phyloP scores from a whole-genome alignment of 2,329 filamentous ascomycete genomes.

The Botrytis squamosa region DNA sequence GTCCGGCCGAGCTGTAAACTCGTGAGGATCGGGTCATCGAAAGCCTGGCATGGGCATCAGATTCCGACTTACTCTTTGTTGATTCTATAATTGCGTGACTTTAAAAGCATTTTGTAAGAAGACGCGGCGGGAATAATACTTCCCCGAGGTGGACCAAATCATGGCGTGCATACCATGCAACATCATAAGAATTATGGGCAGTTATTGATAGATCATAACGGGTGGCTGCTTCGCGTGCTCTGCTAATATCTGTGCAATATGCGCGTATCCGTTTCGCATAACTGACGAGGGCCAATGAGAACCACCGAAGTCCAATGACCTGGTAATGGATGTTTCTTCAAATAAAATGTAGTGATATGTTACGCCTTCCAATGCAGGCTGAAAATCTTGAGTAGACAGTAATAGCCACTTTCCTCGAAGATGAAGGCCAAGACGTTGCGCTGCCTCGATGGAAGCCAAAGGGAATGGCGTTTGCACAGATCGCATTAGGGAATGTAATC shows the following conservation, averaged over 20 bases:
- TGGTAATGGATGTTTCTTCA: slow-evolving; percentile 25
- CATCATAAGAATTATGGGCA: background rate
- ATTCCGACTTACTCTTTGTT: slow-evolving; percentile 3
- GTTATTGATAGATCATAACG: slow-evolving; percentile 11
- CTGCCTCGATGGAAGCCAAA: slow-evolving; percentile 8
- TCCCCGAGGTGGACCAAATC: slow-evolving; percentile 9
- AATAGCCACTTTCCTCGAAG: slow-evolving; percentile 3
- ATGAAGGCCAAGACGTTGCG: background rate
- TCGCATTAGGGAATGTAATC: slow-evolving; percentile 14
- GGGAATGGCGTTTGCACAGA: slow-evolving; percentile 3
- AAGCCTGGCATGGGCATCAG: background rate
- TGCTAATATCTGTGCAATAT: slow-evolving; percentile 10
- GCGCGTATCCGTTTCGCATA: background rate
- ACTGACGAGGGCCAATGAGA: slow-evolving; percentile 9
- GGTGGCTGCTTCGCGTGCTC: slow-evolving; percentile 14
- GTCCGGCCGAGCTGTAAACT: background rate
- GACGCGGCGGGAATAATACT: background rate
- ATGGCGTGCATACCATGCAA: slow-evolving; percentile 7
- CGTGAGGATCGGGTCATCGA: background rate
- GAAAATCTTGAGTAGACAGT: slow-evolving; percentile 7
- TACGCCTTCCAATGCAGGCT: background rate
- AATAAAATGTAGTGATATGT: slow-evolving; percentile 6
- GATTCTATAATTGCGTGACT: background rate
- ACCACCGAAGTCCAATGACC: slow-evolving; percentile 24
- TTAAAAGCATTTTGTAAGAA: background rate